Conservation (phyloP, 768 basidiomycete species). For the Lenzites betulinus region DNA sequence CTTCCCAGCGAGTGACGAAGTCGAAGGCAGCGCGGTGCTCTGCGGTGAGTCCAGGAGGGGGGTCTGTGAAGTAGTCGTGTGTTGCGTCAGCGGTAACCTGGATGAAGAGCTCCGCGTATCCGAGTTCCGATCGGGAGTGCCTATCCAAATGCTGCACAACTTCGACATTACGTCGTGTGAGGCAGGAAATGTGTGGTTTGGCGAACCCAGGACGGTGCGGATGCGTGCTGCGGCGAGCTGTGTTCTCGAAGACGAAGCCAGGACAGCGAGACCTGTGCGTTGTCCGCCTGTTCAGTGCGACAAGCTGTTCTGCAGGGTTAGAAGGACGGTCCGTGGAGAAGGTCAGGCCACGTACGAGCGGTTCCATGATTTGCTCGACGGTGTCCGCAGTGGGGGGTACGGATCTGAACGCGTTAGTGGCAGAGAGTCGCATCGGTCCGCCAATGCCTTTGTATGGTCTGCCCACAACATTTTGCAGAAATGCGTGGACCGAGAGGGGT, state of each 20-base stretch:
- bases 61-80: slow-evolving; percentile 13
- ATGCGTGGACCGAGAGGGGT: slow-evolving; percentile 6
- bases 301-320: not conserved
- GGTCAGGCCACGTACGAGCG: not conserved
- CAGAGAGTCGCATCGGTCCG: not conserved
- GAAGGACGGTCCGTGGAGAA: not conserved
- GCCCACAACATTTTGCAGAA: not conserved
- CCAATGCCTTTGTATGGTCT: too few relatives aligned
- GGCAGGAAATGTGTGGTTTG: slow-evolving; percentile 12
- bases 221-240: not conserved
- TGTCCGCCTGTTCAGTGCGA: not conserved
- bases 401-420: not conserved
- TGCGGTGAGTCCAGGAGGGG: not conserved
- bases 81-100: not conserved
- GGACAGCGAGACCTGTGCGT: not conserved
- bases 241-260: slow-evolving; percentile 4
- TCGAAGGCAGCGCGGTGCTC: not conserved
- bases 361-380: not conserved
- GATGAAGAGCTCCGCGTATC: slow-evolving; percentile 16
- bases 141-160: not conserved
- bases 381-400: not conserved
- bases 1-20: not conserved
- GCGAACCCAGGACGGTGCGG: not conserved
- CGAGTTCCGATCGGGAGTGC: not conserved
- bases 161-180: not conserved